Evolutionary conservation across 345 rosid species (phyloP), one percentile per base, ranked within the genome.

Genomic region (Populus deltoides): DNA sequence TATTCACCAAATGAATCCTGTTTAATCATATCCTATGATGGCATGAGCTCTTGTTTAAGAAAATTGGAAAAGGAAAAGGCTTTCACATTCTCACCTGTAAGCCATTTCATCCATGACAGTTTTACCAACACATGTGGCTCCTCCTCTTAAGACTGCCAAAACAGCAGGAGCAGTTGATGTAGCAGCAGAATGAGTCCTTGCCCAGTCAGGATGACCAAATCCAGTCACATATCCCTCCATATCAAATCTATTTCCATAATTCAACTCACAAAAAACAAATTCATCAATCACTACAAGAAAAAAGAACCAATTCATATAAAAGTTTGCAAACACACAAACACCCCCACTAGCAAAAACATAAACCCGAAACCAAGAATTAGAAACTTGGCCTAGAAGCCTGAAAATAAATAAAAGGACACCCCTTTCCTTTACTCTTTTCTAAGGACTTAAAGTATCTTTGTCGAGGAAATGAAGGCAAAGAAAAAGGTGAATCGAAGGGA

Each of bases 41-140:
- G 67, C 67, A 63, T 63, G 16, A 63, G 31, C 31, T 63, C 31
- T 27, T 29, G 16, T 63, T 29, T 22, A 3, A 68, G 18, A 38
- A 35, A 20, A 9, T 1, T 36, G n/a, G 18, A n/a, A 13, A 25
- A 15, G 57, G 15, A 8, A 24, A 43, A 4, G 2, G 11, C 20
- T 68, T 17, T 67, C 78, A 53, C 7, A 12, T 76, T 43, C 82
- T 67, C 67, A 91, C 98, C 98, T 85, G 86, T 89, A 92, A 7
- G 97, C 98, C 98, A 94, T 90, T 86, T 94, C 98, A 85, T 94
- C 97, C 98, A 90, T 93, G 62, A 93, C 85, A 75, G 94, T 89
- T 81, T 86, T 87, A 35, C 97, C 98, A 76, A 86, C 33, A 22
- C 90, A 87, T 1, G 92, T 88, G 27, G 96, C 99, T 59, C 99